Conservation (phyloP, 345 rosid genomes). For the Moringa oleifera region DNA sequence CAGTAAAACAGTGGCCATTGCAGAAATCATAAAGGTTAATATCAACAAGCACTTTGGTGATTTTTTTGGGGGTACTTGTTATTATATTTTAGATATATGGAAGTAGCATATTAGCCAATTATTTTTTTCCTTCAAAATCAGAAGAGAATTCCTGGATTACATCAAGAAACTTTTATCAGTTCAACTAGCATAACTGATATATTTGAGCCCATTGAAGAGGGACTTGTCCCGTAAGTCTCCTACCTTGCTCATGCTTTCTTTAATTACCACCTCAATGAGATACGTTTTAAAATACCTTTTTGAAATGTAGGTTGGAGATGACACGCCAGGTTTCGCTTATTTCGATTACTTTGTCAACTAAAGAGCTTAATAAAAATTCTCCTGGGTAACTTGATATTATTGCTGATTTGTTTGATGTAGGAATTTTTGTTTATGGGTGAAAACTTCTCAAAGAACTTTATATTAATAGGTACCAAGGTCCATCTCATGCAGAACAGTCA, state of each 20-base stretch:
- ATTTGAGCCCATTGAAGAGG: slow-evolving; percentile 97
- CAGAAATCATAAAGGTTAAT: slow-evolving; percentile 76
- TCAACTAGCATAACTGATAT: slow-evolving; percentile 89
- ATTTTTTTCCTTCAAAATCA: slow-evolving; percentile 23
- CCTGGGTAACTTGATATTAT: slow-evolving; percentile 58
- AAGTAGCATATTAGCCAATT: background rate
- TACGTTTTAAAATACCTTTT: background rate
- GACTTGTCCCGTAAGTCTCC: slow-evolving; percentile 71
- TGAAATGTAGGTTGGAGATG: slow-evolving; percentile 75
- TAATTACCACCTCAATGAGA: no score
- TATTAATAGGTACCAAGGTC: slow-evolving; percentile 94
- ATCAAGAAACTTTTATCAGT: slow-evolving; percentile 84
- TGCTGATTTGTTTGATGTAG: background rate
- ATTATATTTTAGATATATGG: background rate
- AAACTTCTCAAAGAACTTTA: no score
- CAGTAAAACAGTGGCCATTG: slow-evolving; percentile 78
- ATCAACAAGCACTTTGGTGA: background rate
- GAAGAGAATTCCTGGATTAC: slow-evolving; percentile 71
- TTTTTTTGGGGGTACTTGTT: background rate
- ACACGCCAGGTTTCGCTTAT: slow-evolving; percentile 93
- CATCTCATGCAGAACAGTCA: slow-evolving; percentile 41
- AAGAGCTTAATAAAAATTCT: slow-evolving; percentile 59
- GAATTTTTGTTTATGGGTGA: background rate
- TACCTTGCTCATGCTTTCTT: background rate
- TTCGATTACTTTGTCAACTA: slow-evolving; percentile 71